phyloP scores from a whole-genome alignment of 2,329 filamentous ascomycete species.

The Colletotrichum orchidophilum region DNA sequence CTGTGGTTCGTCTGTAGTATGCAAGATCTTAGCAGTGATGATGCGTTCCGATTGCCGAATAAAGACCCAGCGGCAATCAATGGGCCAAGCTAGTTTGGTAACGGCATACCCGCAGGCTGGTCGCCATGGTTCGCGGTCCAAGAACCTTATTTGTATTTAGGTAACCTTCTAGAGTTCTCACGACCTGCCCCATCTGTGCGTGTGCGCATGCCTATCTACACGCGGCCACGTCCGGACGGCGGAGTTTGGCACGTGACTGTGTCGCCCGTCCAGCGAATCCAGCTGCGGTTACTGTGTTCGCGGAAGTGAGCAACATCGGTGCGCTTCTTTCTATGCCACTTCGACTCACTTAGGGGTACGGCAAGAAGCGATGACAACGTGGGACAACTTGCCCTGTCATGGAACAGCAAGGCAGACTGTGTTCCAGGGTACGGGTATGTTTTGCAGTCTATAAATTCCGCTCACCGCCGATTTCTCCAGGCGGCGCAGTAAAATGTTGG shows the following conservation, averaged over 20 bases:
- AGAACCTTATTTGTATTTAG: neutral
- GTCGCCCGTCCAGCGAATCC: too few species aligned
- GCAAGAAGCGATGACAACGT: too few species aligned
- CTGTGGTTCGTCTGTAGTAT: neutral
- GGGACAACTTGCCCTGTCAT: too few species aligned
- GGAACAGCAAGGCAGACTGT: too few species aligned
- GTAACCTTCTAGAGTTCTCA: neutral
- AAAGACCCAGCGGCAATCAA: neutral
- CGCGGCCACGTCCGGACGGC: neutral
- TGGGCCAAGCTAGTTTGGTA: neutral
- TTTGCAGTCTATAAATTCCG: too few species aligned
- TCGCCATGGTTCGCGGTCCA: neutral
- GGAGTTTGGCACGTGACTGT: neutral
- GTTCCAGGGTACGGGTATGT: too few species aligned
- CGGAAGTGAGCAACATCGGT: too few species aligned
- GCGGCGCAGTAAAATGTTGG: too few species aligned
- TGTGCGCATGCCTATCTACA: neutral
- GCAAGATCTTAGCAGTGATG: neutral
- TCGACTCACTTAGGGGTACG: too few species aligned
- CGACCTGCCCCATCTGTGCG: neutral
- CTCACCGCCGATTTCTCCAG: too few species aligned
- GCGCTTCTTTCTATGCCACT: too few species aligned
- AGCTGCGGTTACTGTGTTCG: too few species aligned
- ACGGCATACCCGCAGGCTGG: neutral
- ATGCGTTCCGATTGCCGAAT: neutral